Conservation (phyloP, 164 flowering plant genomes). For the Aristolochia fimbriata region DNA sequence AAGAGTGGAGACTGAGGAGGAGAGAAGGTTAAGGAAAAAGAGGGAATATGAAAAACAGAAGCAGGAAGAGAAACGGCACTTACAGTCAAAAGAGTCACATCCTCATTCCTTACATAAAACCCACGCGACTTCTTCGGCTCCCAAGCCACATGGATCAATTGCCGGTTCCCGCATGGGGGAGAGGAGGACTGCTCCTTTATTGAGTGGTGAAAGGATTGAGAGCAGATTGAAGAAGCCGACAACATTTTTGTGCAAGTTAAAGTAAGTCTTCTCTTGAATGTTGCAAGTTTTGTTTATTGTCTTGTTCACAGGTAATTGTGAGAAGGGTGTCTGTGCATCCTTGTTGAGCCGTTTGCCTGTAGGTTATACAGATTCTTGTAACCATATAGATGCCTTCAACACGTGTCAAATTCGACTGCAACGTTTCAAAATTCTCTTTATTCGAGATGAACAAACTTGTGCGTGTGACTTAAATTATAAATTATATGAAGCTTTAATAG, state of each 20-base stretch:
- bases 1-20: constrained; percentile 87
- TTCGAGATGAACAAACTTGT: too few species aligned
- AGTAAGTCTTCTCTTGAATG: constrained; percentile 44
- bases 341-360: too few species aligned
- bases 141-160: constrained; percentile 54
- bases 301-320: neutral
- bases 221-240: constrained; percentile 93
- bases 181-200: constrained; percentile 45
- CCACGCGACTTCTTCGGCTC: constrained; percentile 39
- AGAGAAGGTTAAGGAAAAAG: constrained; percentile 78
- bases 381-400: too few species aligned
- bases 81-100: constrained; percentile 60
- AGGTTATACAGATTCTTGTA: too few species aligned
- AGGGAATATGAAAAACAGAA: constrained; percentile 77
- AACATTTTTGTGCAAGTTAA: constrained; percentile 86
- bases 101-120: constrained; percentile 47
- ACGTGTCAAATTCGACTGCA: too few species aligned
- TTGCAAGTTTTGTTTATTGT: constrained; percentile 1
- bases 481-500: too few species aligned
- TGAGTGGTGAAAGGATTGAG: constrained; percentile 68
- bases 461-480: too few species aligned
- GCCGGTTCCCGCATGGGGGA: constrained; percentile 67
- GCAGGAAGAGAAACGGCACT: constrained; percentile 71
- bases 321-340: too few species aligned
- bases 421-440: too few species aligned